These are phyloP conservation scores for Lachnellula subtilissima DNA, from an alignment of 2,329 filamentous ascomycete species.

Conservation along the genomic window DNA sequence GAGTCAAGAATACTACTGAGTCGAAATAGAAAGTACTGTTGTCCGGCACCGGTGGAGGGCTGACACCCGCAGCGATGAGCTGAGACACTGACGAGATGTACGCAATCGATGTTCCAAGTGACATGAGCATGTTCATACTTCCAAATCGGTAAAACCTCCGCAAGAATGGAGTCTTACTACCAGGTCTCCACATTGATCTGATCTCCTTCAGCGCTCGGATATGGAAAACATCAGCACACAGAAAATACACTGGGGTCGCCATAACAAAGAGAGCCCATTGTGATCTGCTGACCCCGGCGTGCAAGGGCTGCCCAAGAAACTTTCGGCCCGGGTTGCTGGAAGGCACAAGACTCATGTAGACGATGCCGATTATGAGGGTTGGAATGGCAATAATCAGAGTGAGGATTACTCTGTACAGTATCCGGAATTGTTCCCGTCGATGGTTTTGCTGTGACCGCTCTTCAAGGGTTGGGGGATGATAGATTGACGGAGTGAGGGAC, in stretches of 20 bases:
- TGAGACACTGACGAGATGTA: constrained; percentile 79
- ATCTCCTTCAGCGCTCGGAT: constrained; percentile 73
- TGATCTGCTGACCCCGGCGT: constrained; percentile 66
- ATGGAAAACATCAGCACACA: constrained; percentile 82
- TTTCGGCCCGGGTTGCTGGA: constrained; percentile 51
- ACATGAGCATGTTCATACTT: constrained; percentile 95
- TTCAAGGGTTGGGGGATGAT: constrained; percentile 78
- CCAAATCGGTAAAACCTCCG: constrained; percentile 86
- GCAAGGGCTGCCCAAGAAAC: constrained; percentile 67
- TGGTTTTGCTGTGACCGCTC: constrained; percentile 73
- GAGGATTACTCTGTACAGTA: constrained; percentile 66
- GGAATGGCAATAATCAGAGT: constrained; percentile 69
- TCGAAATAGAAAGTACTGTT: constrained; percentile 73
- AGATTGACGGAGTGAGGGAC: constrained; percentile 62
- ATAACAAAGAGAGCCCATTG: constrained; percentile 78
- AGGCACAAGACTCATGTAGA: constrained; percentile 81
- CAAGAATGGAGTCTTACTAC: constrained; percentile 67
- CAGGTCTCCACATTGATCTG: constrained; percentile 67
- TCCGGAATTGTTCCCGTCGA: constrained; percentile 60
- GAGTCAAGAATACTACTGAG: constrained; percentile 83
- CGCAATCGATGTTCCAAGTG: constrained; percentile 79
- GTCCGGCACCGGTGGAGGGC: constrained; percentile 34
- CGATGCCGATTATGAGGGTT: constrained; percentile 80
- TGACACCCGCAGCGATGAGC: constrained; percentile 59
- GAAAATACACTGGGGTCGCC: constrained; percentile 82